A percentile compares a stretch with the other conserved stretches of the same genome.
Conservation (phyloP, 208 protist genomes). For the Trichomonas gallinae region DNA sequence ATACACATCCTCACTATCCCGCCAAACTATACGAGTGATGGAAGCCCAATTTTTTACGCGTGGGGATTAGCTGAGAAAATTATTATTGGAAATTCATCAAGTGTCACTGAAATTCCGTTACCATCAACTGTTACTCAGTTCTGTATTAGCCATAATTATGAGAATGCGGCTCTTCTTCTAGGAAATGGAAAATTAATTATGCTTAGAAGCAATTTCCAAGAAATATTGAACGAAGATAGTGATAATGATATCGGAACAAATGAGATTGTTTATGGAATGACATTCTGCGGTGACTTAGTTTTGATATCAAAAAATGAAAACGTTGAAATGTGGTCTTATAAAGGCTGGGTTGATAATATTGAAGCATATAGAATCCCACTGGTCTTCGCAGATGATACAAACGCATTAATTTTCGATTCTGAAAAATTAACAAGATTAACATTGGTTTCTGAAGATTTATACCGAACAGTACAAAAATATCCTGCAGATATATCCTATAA, state of each 20-base stretch:
- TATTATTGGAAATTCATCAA: neutral
- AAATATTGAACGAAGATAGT: neutral
- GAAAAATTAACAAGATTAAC: neutral
- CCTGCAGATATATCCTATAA: neutral
- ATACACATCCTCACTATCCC: neutral
- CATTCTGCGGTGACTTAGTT: neutral
- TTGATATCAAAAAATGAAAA: neutral
- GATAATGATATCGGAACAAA: neutral
- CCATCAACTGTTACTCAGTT: neutral
- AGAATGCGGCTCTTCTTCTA: neutral
- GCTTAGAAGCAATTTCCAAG: neutral
- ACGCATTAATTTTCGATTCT: neutral
- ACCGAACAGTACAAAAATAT: neutral
- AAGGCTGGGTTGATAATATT: neutral
- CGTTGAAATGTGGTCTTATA: neutral
- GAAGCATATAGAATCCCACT: neutral
- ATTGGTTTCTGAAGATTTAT: neutral
- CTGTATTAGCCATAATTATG: neutral
- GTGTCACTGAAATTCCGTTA: neutral
- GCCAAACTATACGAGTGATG: neutral
- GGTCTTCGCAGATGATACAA: neutral
- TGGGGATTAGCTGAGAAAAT: neutral
- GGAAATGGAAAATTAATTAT: neutral
- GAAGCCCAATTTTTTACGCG: neutral
- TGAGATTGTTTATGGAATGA: neutral